A percentile compares a stretch with the other conserved stretches of the same genome.
Conservation (phyloP, 768 basidiomycete genomes). For the Collybia sordida region DNA sequence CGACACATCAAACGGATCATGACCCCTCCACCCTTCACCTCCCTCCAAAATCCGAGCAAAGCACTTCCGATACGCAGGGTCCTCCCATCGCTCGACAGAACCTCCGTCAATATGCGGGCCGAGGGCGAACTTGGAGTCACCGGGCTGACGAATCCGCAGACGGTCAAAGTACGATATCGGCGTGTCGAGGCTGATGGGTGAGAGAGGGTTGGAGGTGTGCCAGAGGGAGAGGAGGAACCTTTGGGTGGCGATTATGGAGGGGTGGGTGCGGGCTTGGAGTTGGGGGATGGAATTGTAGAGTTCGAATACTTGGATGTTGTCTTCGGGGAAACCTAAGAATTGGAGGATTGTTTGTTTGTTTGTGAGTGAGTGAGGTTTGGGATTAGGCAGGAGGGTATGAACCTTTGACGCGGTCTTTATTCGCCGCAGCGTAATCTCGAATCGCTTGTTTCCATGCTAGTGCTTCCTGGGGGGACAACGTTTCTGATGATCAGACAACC, state of each 20-base stretch:
- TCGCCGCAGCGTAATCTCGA: constrained; percentile 51
- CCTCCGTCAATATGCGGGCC: constrained; percentile 62
- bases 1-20: constrained; percentile 51
- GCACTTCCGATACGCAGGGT: constrained; percentile 37
- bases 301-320: constrained; percentile 73
- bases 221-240: constrained; percentile 57
- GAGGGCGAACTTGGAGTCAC: constrained; percentile 64
- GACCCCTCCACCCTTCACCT: constrained; percentile 40
- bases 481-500: constrained; percentile 8
- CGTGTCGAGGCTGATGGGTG: constrained; percentile 46
- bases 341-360: neutral
- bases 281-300: constrained; percentile 69
- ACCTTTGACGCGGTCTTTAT: constrained; percentile 50
- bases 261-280: constrained; percentile 67
- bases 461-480: constrained; percentile 44
- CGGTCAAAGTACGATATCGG: constrained; percentile 81
- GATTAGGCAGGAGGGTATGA: neutral
- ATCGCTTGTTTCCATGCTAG: constrained; percentile 57
- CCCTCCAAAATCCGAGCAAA: constrained; percentile 45
- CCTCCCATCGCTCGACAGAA: constrained; percentile 57
- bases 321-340: constrained; percentile 61
- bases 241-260: constrained; percentile 56
- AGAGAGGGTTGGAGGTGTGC: constrained; percentile 44
- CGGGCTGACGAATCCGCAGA: constrained; percentile 69
- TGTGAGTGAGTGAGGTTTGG: neutral